phyloP scores from a whole-genome alignment of 371 early-diverging fungal species.

The Mycotypha africana region DNA sequence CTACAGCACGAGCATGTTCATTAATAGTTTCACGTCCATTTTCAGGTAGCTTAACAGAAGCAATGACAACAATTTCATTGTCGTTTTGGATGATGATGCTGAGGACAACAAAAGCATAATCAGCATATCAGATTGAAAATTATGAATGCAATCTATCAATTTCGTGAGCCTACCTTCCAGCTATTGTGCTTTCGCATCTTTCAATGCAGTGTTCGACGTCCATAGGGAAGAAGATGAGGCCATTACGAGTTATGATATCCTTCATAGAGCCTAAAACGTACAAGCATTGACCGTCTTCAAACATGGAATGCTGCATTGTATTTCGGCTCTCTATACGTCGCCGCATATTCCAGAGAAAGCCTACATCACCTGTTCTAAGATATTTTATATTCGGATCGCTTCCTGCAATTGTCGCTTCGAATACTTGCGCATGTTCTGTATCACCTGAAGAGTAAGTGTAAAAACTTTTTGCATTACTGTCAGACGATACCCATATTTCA shows the following conservation, averaged over 20 bases:
- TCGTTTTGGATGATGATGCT: constrained; percentile 50
- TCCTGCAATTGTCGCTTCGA: constrained; percentile 52
- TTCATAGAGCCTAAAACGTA: constrained; percentile 73
- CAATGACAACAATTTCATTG: constrained; percentile 47
- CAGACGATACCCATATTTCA: constrained; percentile 83
- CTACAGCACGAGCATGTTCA: constrained; percentile 43
- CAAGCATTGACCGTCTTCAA: constrained; percentile 63
- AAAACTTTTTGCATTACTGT: constrained; percentile 51
- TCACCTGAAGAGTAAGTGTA: constrained; percentile 23
- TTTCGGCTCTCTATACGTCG: constrained; percentile 29
- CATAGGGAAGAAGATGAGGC: constrained; percentile 63
- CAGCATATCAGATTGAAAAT: too few relatives aligned
- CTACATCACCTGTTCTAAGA: constrained; percentile 80
- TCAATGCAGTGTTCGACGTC: constrained; percentile 77
- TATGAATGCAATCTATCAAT: too few relatives aligned
- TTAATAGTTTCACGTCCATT: too few relatives aligned
- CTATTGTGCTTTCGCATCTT: constrained; percentile 42
- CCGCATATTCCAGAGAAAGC: constrained; percentile 71
- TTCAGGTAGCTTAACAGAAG: constrained; percentile 48
- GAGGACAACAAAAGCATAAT: background rate
- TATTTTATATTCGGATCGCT: constrained; percentile 63
- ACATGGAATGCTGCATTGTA: constrained; percentile 26
- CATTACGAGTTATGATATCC: constrained; percentile 70
- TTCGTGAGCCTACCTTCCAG: constrained; percentile 38
- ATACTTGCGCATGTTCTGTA: constrained; percentile 25